phyloP scores from a whole-genome alignment of 106 monocot species.

The Dendrobium huoshanense region DNA sequence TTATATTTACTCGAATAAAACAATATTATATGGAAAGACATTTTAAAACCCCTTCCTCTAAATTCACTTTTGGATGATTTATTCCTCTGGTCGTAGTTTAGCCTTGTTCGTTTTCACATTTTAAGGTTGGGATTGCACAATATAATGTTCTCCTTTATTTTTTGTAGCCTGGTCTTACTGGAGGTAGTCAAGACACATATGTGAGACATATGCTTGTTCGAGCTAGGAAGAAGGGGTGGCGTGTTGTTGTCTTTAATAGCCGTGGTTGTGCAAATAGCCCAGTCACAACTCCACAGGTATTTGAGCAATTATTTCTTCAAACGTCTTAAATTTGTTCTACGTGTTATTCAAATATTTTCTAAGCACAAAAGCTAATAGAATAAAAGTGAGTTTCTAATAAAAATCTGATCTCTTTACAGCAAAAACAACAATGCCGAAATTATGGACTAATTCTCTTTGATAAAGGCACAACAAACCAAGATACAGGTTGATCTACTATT shows the following conservation, averaged over 20 bases:
- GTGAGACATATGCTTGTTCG: slow-evolving; percentile 82
- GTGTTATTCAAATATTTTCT: background rate
- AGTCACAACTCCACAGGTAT: slow-evolving; percentile 85
- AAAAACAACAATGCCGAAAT: no score
- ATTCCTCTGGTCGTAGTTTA: background rate
- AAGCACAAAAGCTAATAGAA: background rate
- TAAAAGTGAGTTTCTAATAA: background rate
- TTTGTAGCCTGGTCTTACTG: slow-evolving; percentile 90
- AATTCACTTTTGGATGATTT: background rate
- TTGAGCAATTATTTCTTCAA: background rate
- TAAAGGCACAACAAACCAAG: no score
- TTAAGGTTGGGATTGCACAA: background rate
- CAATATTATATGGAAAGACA: no score
- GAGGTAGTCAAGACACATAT: slow-evolving; percentile 85
- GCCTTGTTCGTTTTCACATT: background rate
- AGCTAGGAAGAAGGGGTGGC: slow-evolving; percentile 78
- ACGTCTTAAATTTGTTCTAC: background rate
- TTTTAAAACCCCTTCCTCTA: no score
- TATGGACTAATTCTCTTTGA: no score
- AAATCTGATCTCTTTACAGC: no score
- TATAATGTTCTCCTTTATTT: background rate
- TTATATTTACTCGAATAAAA: no score
- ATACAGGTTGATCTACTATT: no score
- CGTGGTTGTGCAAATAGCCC: slow-evolving; percentile 87
- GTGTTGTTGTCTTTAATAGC: slow-evolving; percentile 84